Evolutionary conservation across 2,329 filamentous ascomycete genomes (phyloP), one percentile per base, ranked within the genome.

Genomic region (Triangularia verruculosa): DNA sequence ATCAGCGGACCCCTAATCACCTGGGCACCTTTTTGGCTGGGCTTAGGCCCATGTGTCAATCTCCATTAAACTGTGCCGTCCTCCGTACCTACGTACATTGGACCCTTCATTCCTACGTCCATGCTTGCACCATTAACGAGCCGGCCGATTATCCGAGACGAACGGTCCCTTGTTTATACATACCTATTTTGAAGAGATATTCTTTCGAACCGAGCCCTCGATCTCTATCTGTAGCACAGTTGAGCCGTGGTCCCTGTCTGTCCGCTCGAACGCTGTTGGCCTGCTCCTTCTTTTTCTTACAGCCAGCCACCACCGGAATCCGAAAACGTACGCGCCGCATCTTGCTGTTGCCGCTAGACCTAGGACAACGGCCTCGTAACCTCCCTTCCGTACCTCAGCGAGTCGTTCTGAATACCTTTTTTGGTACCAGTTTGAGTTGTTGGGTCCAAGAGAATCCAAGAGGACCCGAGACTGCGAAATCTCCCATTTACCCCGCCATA

Each of bases 381-480:
- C 11, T 22, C 12, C 54, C 28, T 27, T 22, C 28, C 54, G 57
- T 20, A 22, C 39, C 25, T 11, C 39, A 59, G 24, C 34, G 34
- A 39, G 13, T 39, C 57, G 25, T 52, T 15, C 57, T 59, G 39
- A 22, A 52, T 52, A 52, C 57, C 39, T n/a, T 30, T 59, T 59
- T 59, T 47, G 57, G 57, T 4, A 13, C 51, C 51, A 11, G 8
- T 53, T 25, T 5, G 8, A 11, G 17, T 27, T 59, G 34, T 59
- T 59, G 57, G 57, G 27, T n/a, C 57, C 39, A 39, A 58, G 17
- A 20, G 39, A 47, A 47, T 20, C 39, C 20, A 24, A 32, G 56
- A 22, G 24, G n/a, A 13, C 55, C 55, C 28, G 6, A 34, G 34
- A 39, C 5, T 4, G 56, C 47, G 56, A 20, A 39, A 27, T 39